Conservation (phyloP, 1,284 basidiomycete genomes). For the Irpex sp. region DNA sequence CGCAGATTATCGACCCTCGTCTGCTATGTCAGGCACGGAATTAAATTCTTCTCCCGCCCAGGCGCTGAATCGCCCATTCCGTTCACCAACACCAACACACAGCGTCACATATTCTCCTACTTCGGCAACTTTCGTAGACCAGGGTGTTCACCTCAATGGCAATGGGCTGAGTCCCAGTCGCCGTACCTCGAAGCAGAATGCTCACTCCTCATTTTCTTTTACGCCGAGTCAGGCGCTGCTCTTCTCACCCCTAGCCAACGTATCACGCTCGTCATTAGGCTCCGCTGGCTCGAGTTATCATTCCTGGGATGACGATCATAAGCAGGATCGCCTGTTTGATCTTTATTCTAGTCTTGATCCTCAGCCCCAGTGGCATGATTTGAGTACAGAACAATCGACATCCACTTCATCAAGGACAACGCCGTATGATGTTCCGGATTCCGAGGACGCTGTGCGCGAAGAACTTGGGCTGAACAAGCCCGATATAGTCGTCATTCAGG, state of each 20-base stretch:
- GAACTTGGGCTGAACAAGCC: slow-evolving; percentile 63
- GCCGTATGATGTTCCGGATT: slow-evolving; percentile 50
- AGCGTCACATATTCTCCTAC: slow-evolving; percentile 41
- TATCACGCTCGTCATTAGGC: slow-evolving; percentile 73
- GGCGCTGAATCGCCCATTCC: slow-evolving; percentile 37
- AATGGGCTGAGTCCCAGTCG: slow-evolving; percentile 17
- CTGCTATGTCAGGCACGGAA: slow-evolving; percentile 43
- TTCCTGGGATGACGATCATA: slow-evolving; percentile 62
- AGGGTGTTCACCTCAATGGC: slow-evolving; percentile 26
- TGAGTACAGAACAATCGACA: slow-evolving; percentile 43
- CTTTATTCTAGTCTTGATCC: slow-evolving; percentile 50
- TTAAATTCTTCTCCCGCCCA: slow-evolving; percentile 49
- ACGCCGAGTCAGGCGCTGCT: slow-evolving; percentile 51
- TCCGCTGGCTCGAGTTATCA: slow-evolving; percentile 81
- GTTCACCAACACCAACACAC: slow-evolving; percentile 58
- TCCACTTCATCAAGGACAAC: slow-evolving; percentile 45
- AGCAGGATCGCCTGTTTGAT: slow-evolving; percentile 46
- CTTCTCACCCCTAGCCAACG: slow-evolving; percentile 65
- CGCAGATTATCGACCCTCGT: slow-evolving; percentile 40
- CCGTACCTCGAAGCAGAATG: slow-evolving; percentile 53
- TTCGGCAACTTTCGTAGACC: slow-evolving; percentile 46
- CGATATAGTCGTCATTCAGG: slow-evolving; percentile 70
- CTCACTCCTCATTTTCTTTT: slow-evolving; percentile 36
- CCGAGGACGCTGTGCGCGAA: slow-evolving; percentile 60
- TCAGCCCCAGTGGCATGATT: slow-evolving; percentile 58